phyloP scores from a whole-genome alignment of 148 eudicot genomes.

The Fagopyrum homotropicum region DNA sequence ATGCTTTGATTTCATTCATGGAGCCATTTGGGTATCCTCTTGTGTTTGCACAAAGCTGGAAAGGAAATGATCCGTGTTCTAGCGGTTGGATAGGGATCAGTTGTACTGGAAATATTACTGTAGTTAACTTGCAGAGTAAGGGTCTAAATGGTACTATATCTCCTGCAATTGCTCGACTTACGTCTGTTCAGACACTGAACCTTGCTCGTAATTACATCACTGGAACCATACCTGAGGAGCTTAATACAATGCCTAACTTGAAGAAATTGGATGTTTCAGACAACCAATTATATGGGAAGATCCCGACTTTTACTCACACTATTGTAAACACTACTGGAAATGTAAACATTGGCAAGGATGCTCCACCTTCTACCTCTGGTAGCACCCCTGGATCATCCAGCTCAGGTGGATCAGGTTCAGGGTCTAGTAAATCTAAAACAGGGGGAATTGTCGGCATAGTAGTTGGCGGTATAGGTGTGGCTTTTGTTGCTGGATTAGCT shows the following conservation, averaged over 20 bases:
- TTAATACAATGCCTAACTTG: constrained; percentile 49
- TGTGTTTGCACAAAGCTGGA: constrained; percentile 52
- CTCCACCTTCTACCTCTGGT: constrained; percentile 17
- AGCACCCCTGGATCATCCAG: constrained; percentile 9
- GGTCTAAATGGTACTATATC: constrained; percentile 59
- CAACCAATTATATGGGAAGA: constrained; percentile 49
- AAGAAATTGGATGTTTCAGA: constrained; percentile 50
- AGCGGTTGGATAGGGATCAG: constrained; percentile 41
- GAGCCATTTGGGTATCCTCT: constrained; percentile 59
- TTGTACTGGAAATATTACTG: constrained; percentile 54
- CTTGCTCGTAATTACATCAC: constrained; percentile 55
- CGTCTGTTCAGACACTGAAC: constrained; percentile 40
- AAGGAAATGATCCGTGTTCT: constrained; percentile 66
- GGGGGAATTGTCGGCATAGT: constrained; percentile 56
- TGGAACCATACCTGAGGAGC: constrained; percentile 63
- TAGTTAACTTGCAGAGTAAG: constrained; percentile 40
- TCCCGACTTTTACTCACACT: constrained; percentile 47
- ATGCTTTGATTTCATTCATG: constrained; percentile 38
- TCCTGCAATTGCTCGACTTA: constrained; percentile 42
- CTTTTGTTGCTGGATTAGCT: constrained; percentile 34
- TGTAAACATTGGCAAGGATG: constrained; percentile 44
- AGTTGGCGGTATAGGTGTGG: constrained; percentile 35
- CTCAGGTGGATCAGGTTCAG: constrained; percentile 20
- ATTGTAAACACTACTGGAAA: constrained; percentile 40
- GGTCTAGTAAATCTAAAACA: constrained; percentile 21